These are phyloP conservation scores for Orbilia brochopaga DNA, from an alignment of 2,329 filamentous ascomycete species.

Conservation along the genomic window DNA sequence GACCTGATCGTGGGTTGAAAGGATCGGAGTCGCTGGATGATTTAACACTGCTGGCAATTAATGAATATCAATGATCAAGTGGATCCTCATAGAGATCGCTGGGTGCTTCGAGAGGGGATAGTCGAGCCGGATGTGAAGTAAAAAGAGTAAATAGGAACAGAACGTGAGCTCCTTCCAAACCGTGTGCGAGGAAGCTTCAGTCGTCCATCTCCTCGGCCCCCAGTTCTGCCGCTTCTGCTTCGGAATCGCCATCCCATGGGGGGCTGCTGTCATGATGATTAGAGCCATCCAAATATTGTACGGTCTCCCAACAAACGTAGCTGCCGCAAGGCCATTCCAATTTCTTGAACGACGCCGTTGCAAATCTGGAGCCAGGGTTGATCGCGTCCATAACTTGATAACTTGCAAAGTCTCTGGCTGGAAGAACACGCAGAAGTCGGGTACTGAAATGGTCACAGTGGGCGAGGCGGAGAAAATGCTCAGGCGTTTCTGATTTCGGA, in stretches of 20 bases:
- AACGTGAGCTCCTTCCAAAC: too few relatives aligned
- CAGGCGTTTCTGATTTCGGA: conserved; percentile 2
- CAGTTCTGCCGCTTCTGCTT: too few relatives aligned
- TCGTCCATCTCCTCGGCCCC: too few relatives aligned
- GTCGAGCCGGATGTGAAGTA: too few relatives aligned
- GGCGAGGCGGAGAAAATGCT: not conserved
- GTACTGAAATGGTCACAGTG: conserved; percentile 23
- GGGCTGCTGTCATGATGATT: not conserved
- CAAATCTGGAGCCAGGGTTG: conserved; percentile 23
- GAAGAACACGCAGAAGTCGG: conserved; percentile 14
- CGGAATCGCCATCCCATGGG: conserved; percentile 5
- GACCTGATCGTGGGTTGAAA: too few relatives aligned
- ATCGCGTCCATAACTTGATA: conserved; percentile 12
- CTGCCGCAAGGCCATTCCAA: conserved; percentile 12
- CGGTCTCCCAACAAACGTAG: conserved; percentile 36
- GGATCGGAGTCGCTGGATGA: too few relatives aligned
- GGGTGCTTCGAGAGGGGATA: too few relatives aligned
- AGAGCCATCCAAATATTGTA: conserved; percentile 12
- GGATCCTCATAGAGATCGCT: too few relatives aligned
- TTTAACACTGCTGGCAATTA: too few relatives aligned
- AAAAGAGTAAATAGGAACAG: too few relatives aligned
- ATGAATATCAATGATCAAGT: too few relatives aligned
- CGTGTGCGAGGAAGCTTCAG: too few relatives aligned
- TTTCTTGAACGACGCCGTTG: not conserved
- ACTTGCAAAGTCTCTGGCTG: not conserved